These are phyloP conservation scores for Rhizopogon roseolus DNA, from an alignment of 768 basidiomycete genomes.

Conservation along the genomic window DNA sequence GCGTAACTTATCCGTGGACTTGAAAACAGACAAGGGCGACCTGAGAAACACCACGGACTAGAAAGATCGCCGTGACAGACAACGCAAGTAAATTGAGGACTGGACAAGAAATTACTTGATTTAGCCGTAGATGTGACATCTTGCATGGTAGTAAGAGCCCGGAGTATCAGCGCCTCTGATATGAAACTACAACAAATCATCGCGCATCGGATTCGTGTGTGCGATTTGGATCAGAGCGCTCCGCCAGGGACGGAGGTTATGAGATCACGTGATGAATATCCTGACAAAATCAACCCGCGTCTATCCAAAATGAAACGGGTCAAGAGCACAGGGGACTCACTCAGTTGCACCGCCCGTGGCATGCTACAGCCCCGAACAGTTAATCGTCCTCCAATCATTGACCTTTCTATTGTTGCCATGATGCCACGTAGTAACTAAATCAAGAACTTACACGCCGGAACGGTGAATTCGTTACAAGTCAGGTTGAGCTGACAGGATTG, in stretches of 20 bases:
- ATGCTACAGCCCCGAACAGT: not conserved
- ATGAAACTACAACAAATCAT: slow-evolving; percentile 5
- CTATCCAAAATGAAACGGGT: slow-evolving; percentile 8
- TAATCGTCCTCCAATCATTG: not conserved
- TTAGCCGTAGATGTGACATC: slow-evolving; percentile 15
- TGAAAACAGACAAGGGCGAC: slow-evolving; percentile 16
- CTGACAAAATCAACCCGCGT: not conserved
- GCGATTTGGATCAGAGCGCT: slow-evolving; percentile 1
- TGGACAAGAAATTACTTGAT: slow-evolving; percentile 14
- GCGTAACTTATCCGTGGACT: slow-evolving; percentile 9
- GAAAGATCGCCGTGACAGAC: slow-evolving; percentile 16
- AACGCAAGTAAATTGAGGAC: slow-evolving; percentile 14
- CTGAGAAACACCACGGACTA: slow-evolving; percentile 13
- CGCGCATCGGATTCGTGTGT: not conserved
- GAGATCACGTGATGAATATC: not conserved
- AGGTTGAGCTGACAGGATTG: not conserved
- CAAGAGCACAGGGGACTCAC: slow-evolving; percentile 2
- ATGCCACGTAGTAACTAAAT: not conserved
- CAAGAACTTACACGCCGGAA: not conserved
- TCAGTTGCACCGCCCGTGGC: slow-evolving; percentile 9
- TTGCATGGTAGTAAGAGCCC: slow-evolving; percentile 11
- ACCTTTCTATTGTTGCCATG: not conserved
- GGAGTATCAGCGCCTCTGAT: slow-evolving; percentile 15
- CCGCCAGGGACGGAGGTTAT: slow-evolving; percentile 19
- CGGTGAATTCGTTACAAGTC: not conserved